Evolutionary conservation across 371 early-diverging fungal genomes (phyloP), one percentile per base, ranked within the genome.

Genomic region (Blakeslea trispora): DNA sequence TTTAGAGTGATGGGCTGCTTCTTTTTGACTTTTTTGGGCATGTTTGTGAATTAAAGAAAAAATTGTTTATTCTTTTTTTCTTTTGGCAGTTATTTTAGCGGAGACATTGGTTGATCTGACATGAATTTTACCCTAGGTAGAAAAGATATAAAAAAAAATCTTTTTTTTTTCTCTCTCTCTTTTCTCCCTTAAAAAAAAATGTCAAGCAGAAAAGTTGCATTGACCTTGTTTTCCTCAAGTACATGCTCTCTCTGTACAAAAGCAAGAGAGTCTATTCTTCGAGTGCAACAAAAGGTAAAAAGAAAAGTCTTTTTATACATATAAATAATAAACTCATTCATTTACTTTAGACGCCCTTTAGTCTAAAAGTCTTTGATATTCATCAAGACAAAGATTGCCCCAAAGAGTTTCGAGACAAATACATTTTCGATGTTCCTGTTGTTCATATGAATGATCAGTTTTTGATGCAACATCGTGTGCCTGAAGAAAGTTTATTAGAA

Each of bases 141-240:
- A n/a, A n/a, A n/a, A n/a, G n/a, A n/a, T n/a, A n/a, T n/a, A n/a
- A n/a, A n/a, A n/a, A n/a, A n/a, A n/a, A n/a, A n/a, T n/a, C n/a
- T n/a, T 45, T 22, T 5, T 54, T 37, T 40, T 37, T 47, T 24
- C 5, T 35, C 8, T 24, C 14, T 37, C 15, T 50, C 35, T 50
- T 47, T 35, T 23, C 40, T 55, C 23, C 24, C 53, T 44, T 40
- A 35, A 22, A 15, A 13, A 21, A 21, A 8, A 13, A 75, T 75
- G 72, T 63, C 77, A 51, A 58, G 57, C 17, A 61, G 71, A 45
- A 63, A 58, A 47, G 67, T 70, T 23, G 63, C 62, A n/a, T 51
- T 81, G 41, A 82, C 82, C 8, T 58, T 82, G 35, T 82, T 71
- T 51, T 76, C 78, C 6, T 79, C 80, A 8, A 78, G 74, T 32